Conservation (phyloP, 2,329 filamentous ascomycete species). For the Colletotrichum sp. region DNA sequence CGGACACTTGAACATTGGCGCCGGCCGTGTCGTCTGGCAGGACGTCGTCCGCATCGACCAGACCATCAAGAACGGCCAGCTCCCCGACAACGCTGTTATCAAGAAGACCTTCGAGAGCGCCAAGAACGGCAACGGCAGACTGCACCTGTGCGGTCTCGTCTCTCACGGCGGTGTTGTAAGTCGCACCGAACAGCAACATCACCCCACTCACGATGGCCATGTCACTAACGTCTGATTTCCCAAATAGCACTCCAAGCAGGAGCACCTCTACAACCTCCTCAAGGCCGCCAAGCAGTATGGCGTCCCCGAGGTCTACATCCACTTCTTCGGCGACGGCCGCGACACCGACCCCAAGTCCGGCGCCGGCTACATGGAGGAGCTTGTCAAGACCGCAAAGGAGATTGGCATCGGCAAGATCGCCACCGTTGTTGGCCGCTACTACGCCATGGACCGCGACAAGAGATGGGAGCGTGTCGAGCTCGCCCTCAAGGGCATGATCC, state of each 20-base stretch:
- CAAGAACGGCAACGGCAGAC: conserved; percentile 86
- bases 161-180: conserved; percentile 90
- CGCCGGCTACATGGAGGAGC: conserved; percentile 83
- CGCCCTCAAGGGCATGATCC: conserved; percentile 84
- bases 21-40: conserved; percentile 97
- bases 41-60: conserved; percentile 96
- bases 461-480: conserved; percentile 95
- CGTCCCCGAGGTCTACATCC: conserved; percentile 92
- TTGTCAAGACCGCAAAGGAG: conserved; percentile 82
- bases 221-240: not conserved
- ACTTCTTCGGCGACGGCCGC: conserved; percentile 98
- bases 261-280: conserved; percentile 86
- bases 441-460: conserved; percentile 99
- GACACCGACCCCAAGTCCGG: conserved; percentile 98
- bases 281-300: conserved; percentile 87
- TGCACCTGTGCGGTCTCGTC: conserved; percentile 91
- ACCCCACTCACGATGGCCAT: not conserved
- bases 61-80: conserved; percentile 83
- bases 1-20: conserved; percentile 97
- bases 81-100: conserved; percentile 79
- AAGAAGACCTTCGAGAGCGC: conserved; percentile 78
- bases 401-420: conserved; percentile 87
- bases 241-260: conserved; percentile 85
- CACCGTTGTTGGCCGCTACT: conserved; percentile 95
- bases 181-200: conserved; percentile 19